Conservation (phyloP, 345 rosid genomes). For the Eucalyptus shirleyi region DNA sequence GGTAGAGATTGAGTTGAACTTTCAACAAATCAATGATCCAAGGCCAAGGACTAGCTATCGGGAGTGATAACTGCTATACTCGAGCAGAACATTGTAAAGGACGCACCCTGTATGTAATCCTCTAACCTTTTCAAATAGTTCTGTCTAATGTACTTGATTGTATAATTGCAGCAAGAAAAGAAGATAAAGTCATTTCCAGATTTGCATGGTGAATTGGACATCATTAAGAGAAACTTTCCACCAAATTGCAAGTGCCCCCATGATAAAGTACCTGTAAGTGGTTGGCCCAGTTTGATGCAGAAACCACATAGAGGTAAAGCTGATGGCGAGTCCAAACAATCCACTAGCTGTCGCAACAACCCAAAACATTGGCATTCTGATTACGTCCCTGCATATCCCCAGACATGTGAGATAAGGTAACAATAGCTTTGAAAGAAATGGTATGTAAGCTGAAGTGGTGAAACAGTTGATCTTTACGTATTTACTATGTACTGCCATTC, state of each 20-base stretch:
- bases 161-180: not conserved
- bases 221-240: not conserved
- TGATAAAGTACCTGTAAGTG: constrained; percentile 48
- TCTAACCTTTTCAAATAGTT: not conserved
- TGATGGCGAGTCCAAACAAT: constrained; percentile 78
- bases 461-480: constrained; percentile 13
- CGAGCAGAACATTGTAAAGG: not conserved
- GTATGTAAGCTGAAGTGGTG: not conserved
- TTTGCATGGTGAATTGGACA: not conserved
- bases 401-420: not conserved
- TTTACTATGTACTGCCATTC: constrained; percentile 75
- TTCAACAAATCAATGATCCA: not conserved
- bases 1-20: not conserved
- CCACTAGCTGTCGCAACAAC: constrained; percentile 79
- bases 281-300: constrained; percentile 92
- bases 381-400: constrained; percentile 45
- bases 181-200: not conserved
- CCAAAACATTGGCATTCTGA: constrained; percentile 73
- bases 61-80: not conserved
- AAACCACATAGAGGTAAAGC: constrained; percentile 98
- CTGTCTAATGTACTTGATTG: not conserved
- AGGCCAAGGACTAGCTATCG: not conserved
- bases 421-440: not conserved
- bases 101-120: not conserved
- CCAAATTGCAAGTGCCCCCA: not conserved